phyloP scores from a whole-genome alignment of 2,329 filamentous ascomycete genomes.

The Pseudocercospora cruenta region DNA sequence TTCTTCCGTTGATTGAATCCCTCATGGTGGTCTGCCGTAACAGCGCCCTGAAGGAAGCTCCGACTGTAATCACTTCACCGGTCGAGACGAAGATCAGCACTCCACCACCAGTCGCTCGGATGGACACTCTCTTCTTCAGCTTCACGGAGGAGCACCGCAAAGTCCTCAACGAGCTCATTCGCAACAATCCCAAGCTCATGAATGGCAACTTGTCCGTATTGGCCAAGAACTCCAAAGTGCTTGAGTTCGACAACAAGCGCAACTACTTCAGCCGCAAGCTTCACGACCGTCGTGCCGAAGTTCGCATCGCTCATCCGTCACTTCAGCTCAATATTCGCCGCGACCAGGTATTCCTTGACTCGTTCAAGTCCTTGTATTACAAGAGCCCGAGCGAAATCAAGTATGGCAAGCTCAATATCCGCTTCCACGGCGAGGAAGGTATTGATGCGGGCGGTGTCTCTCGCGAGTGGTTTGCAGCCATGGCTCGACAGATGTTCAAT shows the following conservation, averaged over 20 bases:
- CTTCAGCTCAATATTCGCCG: conserved; percentile 88
- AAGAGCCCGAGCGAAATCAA: conserved; percentile 97
- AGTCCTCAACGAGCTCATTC: conserved; percentile 95
- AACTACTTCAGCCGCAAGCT: conserved; percentile 97
- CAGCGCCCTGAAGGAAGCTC: conserved; percentile 74
- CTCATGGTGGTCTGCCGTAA: conserved; percentile 99
- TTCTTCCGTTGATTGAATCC: conserved; percentile 91
- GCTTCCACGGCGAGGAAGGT: conserved; percentile 96
- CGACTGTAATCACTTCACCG: conserved; percentile 53
- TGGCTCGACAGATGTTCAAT: conserved; percentile 98
- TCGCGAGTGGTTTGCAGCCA: conserved; percentile 98
- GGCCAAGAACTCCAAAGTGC: conserved; percentile 97
- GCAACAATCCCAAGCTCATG: conserved; percentile 97
- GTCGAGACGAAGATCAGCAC: conserved; percentile 62
- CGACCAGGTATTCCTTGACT: conserved; percentile 96
- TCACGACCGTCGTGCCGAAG: conserved; percentile 72
- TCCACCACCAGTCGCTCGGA: conserved; percentile 75
- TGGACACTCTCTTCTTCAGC: conserved; percentile 91
- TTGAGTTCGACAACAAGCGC: conserved; percentile 99
- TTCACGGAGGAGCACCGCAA: conserved; percentile 98
- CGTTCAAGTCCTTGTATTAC: conserved; percentile 97
- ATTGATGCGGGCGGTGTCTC: conserved; percentile 97
- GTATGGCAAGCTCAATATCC: conserved; percentile 96
- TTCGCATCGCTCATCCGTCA: conserved; percentile 72
- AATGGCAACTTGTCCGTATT: conserved; percentile 94